Evolutionary conservation across 139 green algal genomes (phyloP), one percentile per base, ranked within the genome.

Genomic region (Pycnococcus provasolii): DNA sequence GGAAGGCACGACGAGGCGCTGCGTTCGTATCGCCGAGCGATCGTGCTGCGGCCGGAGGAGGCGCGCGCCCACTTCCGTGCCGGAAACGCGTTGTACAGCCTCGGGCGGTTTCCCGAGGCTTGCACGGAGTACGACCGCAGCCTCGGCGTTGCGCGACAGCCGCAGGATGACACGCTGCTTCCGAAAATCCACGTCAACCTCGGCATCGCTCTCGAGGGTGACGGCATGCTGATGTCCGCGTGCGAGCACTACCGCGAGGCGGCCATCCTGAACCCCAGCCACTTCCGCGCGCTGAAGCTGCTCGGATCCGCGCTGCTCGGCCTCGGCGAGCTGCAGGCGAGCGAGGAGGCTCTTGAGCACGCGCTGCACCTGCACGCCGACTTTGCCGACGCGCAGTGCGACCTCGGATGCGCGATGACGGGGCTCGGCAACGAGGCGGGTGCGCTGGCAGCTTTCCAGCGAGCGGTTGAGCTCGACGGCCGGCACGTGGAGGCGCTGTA

Each of bases 161-260:
- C 26, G 11, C 9, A 9, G 4, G 62, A 69, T 13, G 60, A 11
- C 39, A 9, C 70, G 3, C 53, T 83, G 41, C 57, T 77, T 26
- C 68, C 62, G 43, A 79, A 88, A 72, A 63, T 89, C 4, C 81
- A 85, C 59, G 73, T 89, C 46, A 89, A 89, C 70, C 48, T 88
- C 65, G 84, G 84, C 62, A 89, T 89, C 66, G 75, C 73, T 13
- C 46, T 88, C 42, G 84, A 89, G 74, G 74, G 67, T 3, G 66
- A 83, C 41, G 84, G 84, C 7, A 55, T 82, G 60, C 74, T 89
- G 39, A 68, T 84, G 58, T 46, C 45, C 11, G 82, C 82, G 26
- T 87, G 82, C 72, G 70, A 88, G 52, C 73, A 86, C 54, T 88
- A 88, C 79, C 74, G 64, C 44, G 66, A 79, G 63, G 84, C 82